These are phyloP conservation scores for Fraxinus americana DNA, from an alignment of 257 asterid species.

Conservation along the genomic window DNA sequence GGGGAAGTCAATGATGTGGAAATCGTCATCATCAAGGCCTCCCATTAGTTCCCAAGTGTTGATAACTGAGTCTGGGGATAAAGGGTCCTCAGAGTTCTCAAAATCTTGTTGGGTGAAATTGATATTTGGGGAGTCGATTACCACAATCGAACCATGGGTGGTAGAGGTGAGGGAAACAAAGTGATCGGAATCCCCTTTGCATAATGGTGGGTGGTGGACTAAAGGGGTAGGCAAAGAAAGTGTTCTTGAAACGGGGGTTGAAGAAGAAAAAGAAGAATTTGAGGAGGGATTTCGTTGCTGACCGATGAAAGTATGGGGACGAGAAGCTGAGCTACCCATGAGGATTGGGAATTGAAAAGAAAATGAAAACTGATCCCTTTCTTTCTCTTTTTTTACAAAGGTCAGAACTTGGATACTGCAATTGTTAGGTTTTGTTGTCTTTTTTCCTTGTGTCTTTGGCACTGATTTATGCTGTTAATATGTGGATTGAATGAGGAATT, in stretches of 20 bases:
- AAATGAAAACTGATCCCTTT: neutral
- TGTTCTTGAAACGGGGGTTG: constrained; percentile 38
- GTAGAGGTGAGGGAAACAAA: constrained; percentile 46
- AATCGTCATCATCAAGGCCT: constrained; percentile 46
- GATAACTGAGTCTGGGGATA: constrained; percentile 46
- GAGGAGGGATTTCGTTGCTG: constrained; percentile 19
- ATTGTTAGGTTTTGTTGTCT: neutral
- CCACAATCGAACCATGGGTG: constrained; percentile 44
- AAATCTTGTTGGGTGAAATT: constrained; percentile 27
- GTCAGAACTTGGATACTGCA: neutral
- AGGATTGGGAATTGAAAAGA: neutral
- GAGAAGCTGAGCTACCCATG: constrained; percentile 42
- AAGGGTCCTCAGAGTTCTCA: constrained; percentile 31
- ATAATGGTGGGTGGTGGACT: constrained; percentile 42
- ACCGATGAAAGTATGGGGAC: constrained; percentile 13
- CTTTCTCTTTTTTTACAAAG: no score
- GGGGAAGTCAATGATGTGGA: constrained; percentile 29
- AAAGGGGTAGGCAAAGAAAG: constrained; percentile 29
- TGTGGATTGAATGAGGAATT: neutral
- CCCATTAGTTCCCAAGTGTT: constrained; percentile 59
- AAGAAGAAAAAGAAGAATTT: constrained; percentile 26
- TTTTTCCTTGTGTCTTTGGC: neutral
- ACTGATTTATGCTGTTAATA: neutral
- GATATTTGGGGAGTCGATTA: constrained; percentile 32
- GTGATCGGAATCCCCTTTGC: constrained; percentile 48